Base-by-base conservation (phyloP, 768 basidiomycete species). In the Russula olivacea region DNA sequence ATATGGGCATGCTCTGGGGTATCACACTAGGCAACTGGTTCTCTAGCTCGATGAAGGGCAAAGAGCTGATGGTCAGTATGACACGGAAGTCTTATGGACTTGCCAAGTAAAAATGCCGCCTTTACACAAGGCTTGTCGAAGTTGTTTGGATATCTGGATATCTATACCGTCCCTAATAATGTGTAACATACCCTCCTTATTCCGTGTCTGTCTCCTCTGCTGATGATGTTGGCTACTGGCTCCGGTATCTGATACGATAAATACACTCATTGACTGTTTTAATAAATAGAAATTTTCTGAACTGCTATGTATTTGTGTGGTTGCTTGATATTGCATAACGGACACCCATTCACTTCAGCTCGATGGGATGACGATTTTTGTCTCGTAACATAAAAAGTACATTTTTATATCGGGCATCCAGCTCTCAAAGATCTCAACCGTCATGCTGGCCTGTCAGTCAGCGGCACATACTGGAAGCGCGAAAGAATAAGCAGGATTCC, bases 391-490 rank as follows among this genome's bases (percentile, higher is more conserved):
- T 19, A 49, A 6, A 49, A 49, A 40, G 48, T 55, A 51, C 58
- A 51, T 32, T 40, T 28, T 40, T 4, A 47, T 47, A 21, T 47
- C 6, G 21, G 21, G 21, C 45, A 43, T n/a, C 43, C 9, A n/a
- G 1, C n/a, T 21, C n/a, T 8, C 12, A 1, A 36, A 11, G n/a
- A 1, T 10, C 41, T 7, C 59, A 30, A 52, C 14, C 28, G 19
- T 57, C 49, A 56, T 21, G 52, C 21, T 4, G 63, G 63, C 23
- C 55, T 47, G 70, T 89, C 88, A 1, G 88, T 89, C 66, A 89
- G 72, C 0, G 86, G 87, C 14, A 88, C 86, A 69, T 88, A 88
- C 86, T 88, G 14, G 14, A 28, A 34, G 53, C 14, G 28, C 15
- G 30, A 14, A 23, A 25, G 14, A 9, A n/a, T 10, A 19, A 52